Evolutionary conservation across 2,329 filamentous ascomycete species (phyloP).

Genomic region (Plectosphaerella plurivora): DNA sequence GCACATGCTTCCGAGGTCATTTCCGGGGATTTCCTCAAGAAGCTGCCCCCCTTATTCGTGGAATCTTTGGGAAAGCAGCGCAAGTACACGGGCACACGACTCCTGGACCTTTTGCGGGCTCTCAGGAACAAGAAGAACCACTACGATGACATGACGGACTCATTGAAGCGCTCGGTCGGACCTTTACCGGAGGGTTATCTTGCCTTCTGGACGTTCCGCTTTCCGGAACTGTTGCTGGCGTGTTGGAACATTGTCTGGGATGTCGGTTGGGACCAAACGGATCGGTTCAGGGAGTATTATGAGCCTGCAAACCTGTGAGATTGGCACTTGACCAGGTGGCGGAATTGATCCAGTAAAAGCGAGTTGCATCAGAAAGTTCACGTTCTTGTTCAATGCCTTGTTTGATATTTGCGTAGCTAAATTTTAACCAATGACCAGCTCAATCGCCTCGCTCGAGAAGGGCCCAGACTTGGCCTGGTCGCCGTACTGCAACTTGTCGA

Average conservation of each 20-base stretch:
- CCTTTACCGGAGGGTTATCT: slow-evolving; percentile 76
- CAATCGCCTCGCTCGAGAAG: slow-evolving; percentile 8
- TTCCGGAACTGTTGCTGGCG: slow-evolving; percentile 71
- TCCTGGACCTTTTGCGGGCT: slow-evolving; percentile 84
- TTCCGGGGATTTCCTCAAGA: slow-evolving; percentile 71
- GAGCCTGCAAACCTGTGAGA: slow-evolving; percentile 33
- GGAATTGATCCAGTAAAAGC: not conserved
- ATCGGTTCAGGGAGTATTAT: slow-evolving; percentile 72
- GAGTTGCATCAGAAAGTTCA: not conserved
- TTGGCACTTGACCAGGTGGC: too few species aligned
- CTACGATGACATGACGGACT: slow-evolving; percentile 90
- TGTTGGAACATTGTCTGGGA: slow-evolving; percentile 74
- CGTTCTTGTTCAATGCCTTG: not conserved
- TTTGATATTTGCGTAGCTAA: too few species aligned
- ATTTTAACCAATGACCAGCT: slow-evolving; percentile 1
- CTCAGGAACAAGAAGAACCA: slow-evolving; percentile 96
- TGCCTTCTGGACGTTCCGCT: slow-evolving; percentile 74
- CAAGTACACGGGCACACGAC: slow-evolving; percentile 80
- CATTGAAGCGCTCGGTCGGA: slow-evolving; percentile 67
- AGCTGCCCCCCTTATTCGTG: slow-evolving; percentile 75
- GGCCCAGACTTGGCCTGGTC: slow-evolving; percentile 9
- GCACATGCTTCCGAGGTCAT: slow-evolving; percentile 47
- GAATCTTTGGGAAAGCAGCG: slow-evolving; percentile 89
- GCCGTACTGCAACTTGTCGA: slow-evolving; percentile 10
- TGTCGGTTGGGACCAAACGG: slow-evolving; percentile 56